A percentile compares a stretch with the other conserved stretches of the same genome.
Conservation (phyloP, 228 moss, liverwort and hornwort species). For the Sphagnum fallax region DNA sequence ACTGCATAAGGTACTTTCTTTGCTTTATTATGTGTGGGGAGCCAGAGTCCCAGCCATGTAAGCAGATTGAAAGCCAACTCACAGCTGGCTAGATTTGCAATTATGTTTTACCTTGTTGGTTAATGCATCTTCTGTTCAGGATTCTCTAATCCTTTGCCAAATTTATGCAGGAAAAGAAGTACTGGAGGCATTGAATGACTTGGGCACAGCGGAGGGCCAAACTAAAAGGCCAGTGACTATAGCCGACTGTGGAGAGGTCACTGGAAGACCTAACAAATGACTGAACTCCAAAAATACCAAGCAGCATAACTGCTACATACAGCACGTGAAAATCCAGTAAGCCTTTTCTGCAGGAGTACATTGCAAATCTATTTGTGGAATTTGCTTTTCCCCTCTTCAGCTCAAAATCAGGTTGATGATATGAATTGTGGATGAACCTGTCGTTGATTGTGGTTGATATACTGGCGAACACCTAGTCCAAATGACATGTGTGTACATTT, state of each 20-base stretch:
- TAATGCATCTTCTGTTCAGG: not conserved
- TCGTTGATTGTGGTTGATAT: no score
- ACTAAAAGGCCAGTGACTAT: constrained; percentile 61
- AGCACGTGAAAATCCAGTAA: no score
- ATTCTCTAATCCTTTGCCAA: not conserved
- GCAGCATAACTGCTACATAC: no score
- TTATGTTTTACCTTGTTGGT: not conserved
- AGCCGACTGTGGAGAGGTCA: constrained; percentile 55
- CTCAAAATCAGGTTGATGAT: no score
- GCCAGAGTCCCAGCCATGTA: not conserved
- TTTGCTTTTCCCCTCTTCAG: no score
- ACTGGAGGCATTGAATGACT: constrained; percentile 55
- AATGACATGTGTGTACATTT: no score
- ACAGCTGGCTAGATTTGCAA: not conserved
- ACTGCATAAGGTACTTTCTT: not conserved
- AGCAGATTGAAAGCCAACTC: not conserved
- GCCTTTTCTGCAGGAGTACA: no score
- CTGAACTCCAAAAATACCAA: no score
- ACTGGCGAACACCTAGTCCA: no score
- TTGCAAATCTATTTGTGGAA: no score
- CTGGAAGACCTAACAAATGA: not conserved
- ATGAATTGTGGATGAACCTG: no score
- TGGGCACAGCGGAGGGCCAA: constrained; percentile 59
- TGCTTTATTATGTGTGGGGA: not conserved
- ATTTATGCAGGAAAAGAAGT: constrained; percentile 46